phyloP scores from a whole-genome alignment of 805 yeast genomes.

The Monosporozyma yasuniensis region DNA sequence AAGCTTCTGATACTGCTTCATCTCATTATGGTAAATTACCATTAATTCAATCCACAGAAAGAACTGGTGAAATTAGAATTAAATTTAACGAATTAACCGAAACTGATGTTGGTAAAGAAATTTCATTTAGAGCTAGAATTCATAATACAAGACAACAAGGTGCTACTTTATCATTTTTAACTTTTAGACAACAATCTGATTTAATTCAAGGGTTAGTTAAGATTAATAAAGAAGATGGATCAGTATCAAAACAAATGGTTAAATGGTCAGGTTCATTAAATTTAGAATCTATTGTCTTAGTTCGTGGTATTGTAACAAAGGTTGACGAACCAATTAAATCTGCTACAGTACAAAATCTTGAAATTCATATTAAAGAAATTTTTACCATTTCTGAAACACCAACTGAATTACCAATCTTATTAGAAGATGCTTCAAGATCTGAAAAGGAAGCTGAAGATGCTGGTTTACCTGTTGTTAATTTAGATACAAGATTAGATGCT shows the following conservation, averaged over 20 bases:
- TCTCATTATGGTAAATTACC: slow-evolving; percentile 87
- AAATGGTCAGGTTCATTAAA: slow-evolving; percentile 87
- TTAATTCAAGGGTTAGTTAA: slow-evolving; percentile 79
- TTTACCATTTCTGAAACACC: slow-evolving; percentile 81
- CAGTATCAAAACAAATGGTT: slow-evolving; percentile 88
- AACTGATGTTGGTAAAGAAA: slow-evolving; percentile 58
- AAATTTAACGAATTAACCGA: slow-evolving; percentile 42
- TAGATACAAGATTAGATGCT: slow-evolving; percentile 91
- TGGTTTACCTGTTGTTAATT: slow-evolving; percentile 86
- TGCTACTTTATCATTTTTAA: slow-evolving; percentile 83
- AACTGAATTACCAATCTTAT: slow-evolving; percentile 81
- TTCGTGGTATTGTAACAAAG: slow-evolving; percentile 74
- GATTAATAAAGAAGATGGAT: slow-evolving; percentile 55
- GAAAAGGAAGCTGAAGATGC: slow-evolving; percentile 90
- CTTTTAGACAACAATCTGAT: slow-evolving; percentile 83
- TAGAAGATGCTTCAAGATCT: slow-evolving; percentile 94
- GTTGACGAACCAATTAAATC: slow-evolving; percentile 82
- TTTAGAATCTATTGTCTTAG: slow-evolving; percentile 85
- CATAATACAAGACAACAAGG: slow-evolving; percentile 94
- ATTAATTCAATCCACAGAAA: slow-evolving; percentile 64
- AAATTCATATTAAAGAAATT: slow-evolving; percentile 67
- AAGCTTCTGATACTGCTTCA: slow-evolving; percentile 78
- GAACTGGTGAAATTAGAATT: slow-evolving; percentile 58
- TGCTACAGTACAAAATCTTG: slow-evolving; percentile 86
- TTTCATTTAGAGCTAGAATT: slow-evolving; percentile 85